Base-by-base conservation (phyloP, 345 rosid genomes). In the Isatis tinctoria region DNA sequence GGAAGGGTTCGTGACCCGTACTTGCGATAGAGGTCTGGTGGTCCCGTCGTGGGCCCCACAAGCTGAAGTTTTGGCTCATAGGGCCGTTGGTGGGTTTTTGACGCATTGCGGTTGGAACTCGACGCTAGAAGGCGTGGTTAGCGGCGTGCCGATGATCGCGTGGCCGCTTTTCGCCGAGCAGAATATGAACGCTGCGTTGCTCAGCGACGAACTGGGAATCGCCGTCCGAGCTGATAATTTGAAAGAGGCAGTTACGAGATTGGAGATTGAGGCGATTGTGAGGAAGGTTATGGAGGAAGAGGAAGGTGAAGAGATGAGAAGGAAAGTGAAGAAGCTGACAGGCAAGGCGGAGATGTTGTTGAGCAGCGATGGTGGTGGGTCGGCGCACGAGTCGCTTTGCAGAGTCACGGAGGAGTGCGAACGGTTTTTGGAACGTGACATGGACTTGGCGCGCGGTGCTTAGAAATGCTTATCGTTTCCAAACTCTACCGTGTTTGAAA, bases 41-140 rank as follows among this genome's bases (percentile, higher is more conserved):
- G 65, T 93, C 11, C 78, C 83, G 0, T 16, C 54, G 4, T 93
- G 96, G 97, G 92, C 85, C 3, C 89, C 91, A 13, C 96, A 90
- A 43, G 58, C 60, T 1, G 85, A 87, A 10, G 83, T 87, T 14
- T 27, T 93, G 37, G 58, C 49, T 44, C 97, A 90, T 16, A 74
- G 66, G n/a, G 78, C 93, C 0, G 76, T 83, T 8, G 98, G 97
- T 1, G 95, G 87, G 12, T 92, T 83, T 65, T 39, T 90, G 10
- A 80, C 92, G 0, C 96, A 92, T 32, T 83, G 90, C 3, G 96
- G 97, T 0, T 90, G 97, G 97, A 92, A 84, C 69, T 92, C 94
- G 2, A 66, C 75, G 14, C 22, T 88, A 4, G 94, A 92, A 81
- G 79, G 92, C 49, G 77, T 86, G 2, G 18, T 30, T 0, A 78